Evolutionary conservation across 345 rosid species (phyloP).

Genomic region (Salix exigua): DNA sequence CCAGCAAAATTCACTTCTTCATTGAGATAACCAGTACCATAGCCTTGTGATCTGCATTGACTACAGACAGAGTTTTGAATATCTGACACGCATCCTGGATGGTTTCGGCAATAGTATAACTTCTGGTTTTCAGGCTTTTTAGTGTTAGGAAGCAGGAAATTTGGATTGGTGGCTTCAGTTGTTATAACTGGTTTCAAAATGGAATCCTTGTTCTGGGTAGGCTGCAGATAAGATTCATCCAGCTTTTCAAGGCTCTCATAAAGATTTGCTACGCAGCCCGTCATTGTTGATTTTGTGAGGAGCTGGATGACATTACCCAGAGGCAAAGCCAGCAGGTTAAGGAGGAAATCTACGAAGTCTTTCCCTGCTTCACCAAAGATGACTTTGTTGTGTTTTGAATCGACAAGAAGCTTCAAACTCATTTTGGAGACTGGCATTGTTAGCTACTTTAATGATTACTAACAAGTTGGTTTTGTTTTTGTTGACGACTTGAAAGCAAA

Average conservation of each 20-base stretch:
- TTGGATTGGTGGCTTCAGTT: not conserved
- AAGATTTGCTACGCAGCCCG: not conserved
- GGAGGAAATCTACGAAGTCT: not conserved
- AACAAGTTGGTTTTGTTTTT: not conserved
- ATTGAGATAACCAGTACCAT: no score
- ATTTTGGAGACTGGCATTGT: not conserved
- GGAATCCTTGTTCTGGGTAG: not conserved
- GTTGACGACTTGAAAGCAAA: no score
- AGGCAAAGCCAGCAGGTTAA: not conserved
- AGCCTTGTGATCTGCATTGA: not conserved
- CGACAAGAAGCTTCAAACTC: not conserved
- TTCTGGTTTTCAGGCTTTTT: not conserved
- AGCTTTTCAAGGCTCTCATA: no score
- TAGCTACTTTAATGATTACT: no score
- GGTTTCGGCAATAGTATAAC: not conserved
- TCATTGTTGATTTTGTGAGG: not conserved
- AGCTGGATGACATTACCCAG: not conserved
- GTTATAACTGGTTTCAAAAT: not conserved
- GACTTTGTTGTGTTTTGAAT: constrained; percentile 3
- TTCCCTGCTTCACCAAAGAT: constrained; percentile 9
- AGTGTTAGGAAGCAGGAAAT: not conserved
- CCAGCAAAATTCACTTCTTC: not conserved
- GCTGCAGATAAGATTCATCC: not conserved
- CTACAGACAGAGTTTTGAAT: not conserved
- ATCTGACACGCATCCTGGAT: not conserved